Conservation (phyloP, 2,329 filamentous ascomycete genomes). For the Tolypocladium endophyticum region DNA sequence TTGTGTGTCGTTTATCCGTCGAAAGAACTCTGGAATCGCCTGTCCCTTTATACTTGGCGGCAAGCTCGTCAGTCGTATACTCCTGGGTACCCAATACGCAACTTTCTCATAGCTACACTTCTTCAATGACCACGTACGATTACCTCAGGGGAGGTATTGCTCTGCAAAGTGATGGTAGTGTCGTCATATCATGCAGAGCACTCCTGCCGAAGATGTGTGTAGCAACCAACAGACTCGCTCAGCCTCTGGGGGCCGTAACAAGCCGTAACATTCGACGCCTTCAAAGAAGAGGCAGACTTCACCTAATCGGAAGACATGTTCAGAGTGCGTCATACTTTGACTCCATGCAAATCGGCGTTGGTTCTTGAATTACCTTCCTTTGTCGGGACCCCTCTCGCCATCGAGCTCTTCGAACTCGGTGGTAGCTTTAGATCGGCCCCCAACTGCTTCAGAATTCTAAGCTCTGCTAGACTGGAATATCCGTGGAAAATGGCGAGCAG, state of each 20-base stretch:
- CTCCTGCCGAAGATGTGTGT: not conserved
- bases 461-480: not conserved
- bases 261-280: not conserved
- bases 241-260: not conserved
- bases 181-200: not conserved
- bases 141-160: not conserved
- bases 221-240: not conserved
- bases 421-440: not conserved
- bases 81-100: not conserved
- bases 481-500: not conserved
- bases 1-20: not conserved
- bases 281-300: not conserved
- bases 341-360: not conserved
- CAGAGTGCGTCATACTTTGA: not conserved
- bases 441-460: not conserved
- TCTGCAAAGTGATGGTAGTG: not conserved
- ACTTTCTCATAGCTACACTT: not conserved
- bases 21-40: not conserved
- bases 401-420: not conserved
- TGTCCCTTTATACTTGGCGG: not conserved
- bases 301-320: not conserved
- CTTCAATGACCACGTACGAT: not conserved
- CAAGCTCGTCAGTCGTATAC: not conserved
- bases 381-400: not conserved
- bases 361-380: not conserved